A percentile compares a stretch with the other conserved stretches of the same genome.
Evolutionary conservation across 306 rosid genomes (phyloP).

Genomic region (Vigna radiata): DNA sequence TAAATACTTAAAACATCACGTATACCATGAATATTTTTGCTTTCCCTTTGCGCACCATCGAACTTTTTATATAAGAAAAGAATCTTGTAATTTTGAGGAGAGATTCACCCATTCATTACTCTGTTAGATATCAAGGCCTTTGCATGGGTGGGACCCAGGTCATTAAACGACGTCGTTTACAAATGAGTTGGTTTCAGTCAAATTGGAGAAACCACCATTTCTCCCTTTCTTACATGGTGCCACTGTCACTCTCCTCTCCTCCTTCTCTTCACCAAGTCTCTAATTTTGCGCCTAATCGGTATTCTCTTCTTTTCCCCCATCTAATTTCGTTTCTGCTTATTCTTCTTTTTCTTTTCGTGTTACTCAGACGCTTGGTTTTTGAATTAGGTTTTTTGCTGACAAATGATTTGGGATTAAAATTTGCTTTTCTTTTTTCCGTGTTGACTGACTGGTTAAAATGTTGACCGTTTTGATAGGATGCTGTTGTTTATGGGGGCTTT

Average conservation of each 20-base stretch:
- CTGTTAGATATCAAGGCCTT: not conserved
- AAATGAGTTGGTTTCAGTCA: not conserved
- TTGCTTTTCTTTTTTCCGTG: slow-evolving; percentile 13
- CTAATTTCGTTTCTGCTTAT: not conserved
- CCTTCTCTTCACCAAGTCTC: slow-evolving; percentile 33
- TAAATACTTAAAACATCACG: too few relatives aligned
- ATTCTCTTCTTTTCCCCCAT: slow-evolving; percentile 2
- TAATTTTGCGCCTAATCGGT: slow-evolving; percentile 29
- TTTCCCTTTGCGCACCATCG: accelerated
- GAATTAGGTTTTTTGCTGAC: not conserved
- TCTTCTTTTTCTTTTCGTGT: not conserved
- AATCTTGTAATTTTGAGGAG: too few relatives aligned
- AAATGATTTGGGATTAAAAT: not conserved
- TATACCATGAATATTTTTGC: too few relatives aligned
- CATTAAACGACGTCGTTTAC: slow-evolving; percentile 37
- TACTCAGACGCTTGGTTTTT: slow-evolving; percentile 5
- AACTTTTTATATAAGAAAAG: too few relatives aligned
- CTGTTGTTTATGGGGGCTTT: slow-evolving; percentile 1
- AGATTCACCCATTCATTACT: not conserved
- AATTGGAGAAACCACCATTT: slow-evolving; percentile 5
- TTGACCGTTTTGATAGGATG: not conserved
- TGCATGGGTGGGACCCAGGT: slow-evolving; percentile 18
- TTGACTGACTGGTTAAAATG: not conserved
- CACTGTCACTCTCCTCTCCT: slow-evolving; percentile 22
- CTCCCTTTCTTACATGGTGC: not conserved